Evolutionary conservation across 2,329 filamentous ascomycete genomes (phyloP).

Genomic region (Tolypocladium sp.): DNA sequence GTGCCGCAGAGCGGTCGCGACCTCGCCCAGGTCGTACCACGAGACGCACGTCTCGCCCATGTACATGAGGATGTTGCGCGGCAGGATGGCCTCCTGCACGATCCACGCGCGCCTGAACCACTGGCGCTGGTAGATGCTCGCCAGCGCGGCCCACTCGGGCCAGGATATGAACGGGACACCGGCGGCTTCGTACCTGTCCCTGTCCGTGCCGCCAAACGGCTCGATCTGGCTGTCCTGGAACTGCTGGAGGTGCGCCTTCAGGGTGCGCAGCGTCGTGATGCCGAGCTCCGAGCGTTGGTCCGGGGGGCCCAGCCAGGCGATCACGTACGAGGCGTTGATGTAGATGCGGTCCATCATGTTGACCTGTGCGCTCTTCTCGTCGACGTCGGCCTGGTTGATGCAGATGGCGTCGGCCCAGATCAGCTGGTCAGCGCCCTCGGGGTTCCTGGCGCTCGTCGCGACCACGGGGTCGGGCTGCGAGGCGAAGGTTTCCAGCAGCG

Average conservation of each 20-base stretch:
- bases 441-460: background rate
- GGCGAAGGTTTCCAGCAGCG: slow-evolving; percentile 3
- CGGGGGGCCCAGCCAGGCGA: slow-evolving; percentile 15
- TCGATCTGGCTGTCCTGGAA: slow-evolving; percentile 11
- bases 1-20: slow-evolving; percentile 9
- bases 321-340: slow-evolving; percentile 10
- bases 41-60: slow-evolving; percentile 8
- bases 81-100: slow-evolving; percentile 16
- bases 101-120: slow-evolving; percentile 20
- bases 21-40: slow-evolving; percentile 9
- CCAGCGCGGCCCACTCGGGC: slow-evolving; percentile 10
- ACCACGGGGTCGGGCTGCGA: slow-evolving; percentile 2
- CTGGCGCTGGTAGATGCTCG: slow-evolving; percentile 13
- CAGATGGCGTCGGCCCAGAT: slow-evolving; percentile 21
- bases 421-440: slow-evolving; percentile 3
- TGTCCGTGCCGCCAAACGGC: slow-evolving; percentile 11
- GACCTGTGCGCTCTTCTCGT: slow-evolving; percentile 17
- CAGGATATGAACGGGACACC: slow-evolving; percentile 9
- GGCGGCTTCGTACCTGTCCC: slow-evolving; percentile 9
- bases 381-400: slow-evolving; percentile 16
- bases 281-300: slow-evolving; percentile 8
- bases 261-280: slow-evolving; percentile 5
- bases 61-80: slow-evolving; percentile 13
- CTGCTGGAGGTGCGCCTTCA: slow-evolving; percentile 5
- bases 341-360: slow-evolving; percentile 19